These are phyloP conservation scores for Escallonia herrerae DNA, from an alignment of 129 eudicot species.

Conservation along the genomic window DNA sequence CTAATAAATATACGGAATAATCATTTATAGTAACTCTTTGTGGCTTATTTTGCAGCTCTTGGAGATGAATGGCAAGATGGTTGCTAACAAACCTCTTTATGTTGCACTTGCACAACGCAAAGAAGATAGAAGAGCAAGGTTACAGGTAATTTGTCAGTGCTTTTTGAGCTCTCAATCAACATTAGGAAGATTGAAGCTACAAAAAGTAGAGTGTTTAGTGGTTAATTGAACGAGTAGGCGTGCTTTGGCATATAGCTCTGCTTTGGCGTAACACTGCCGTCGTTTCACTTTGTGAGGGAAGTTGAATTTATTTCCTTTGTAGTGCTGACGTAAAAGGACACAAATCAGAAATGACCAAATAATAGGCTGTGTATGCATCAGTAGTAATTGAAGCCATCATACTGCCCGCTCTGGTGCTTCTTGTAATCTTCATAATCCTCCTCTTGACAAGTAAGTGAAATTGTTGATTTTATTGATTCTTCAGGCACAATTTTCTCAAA, in stretches of 20 bases:
- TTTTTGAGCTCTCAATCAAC: neutral
- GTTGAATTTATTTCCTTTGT: neutral
- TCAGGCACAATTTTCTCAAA: conserved; percentile 81
- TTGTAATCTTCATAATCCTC: too few relatives aligned
- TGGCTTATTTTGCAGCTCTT: conserved; percentile 35
- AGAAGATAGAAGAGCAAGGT: conserved; percentile 89
- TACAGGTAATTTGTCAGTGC: conserved; percentile 49
- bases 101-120: conserved; percentile 86
- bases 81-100: conserved; percentile 81
- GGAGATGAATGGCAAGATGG: conserved; percentile 92
- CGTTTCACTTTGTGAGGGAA: neutral
- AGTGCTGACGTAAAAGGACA: neutral
- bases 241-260: too few relatives aligned
- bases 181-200: neutral
- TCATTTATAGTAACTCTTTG: neutral
- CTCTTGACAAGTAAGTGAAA: neutral
- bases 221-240: too few relatives aligned
- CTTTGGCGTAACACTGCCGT: too few relatives aligned
- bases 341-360: neutral
- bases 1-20: neutral
- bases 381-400: too few relatives aligned
- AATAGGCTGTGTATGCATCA: too few relatives aligned
- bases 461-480: conserved; percentile 12
- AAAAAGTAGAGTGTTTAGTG: neutral
- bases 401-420: too few relatives aligned